phyloP scores from a whole-genome alignment of 2,329 filamentous ascomycete genomes.

The Colletotrichum camelliae region DNA sequence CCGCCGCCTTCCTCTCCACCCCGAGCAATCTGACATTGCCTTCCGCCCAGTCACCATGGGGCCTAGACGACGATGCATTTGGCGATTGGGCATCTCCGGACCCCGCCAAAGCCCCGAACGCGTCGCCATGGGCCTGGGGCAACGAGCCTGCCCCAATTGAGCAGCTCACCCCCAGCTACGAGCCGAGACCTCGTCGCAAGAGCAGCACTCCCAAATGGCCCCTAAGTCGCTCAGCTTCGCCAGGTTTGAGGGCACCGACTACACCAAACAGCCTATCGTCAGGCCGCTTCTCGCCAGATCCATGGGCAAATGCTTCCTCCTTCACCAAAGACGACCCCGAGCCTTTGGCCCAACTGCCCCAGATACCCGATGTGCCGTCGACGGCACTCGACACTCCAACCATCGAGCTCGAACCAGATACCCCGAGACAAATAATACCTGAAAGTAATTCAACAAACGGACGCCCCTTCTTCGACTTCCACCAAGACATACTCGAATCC shows the following conservation, averaged over 20 bases:
- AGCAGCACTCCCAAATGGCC: slow-evolving; percentile 47
- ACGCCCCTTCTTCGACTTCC: neutral
- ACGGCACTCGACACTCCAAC: slow-evolving; percentile 3
- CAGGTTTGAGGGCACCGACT: slow-evolving; percentile 32
- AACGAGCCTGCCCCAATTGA: slow-evolving; percentile 9
- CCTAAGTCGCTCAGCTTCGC: slow-evolving; percentile 39
- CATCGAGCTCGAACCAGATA: neutral
- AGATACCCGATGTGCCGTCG: slow-evolving; percentile 23
- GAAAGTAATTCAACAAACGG: neutral
- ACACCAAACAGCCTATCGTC: slow-evolving; percentile 36
- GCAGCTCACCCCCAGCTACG: slow-evolving; percentile 34
- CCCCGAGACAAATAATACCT: neutral
- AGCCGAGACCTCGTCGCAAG: slow-evolving; percentile 34
- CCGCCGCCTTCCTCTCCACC: slow-evolving; percentile 45
- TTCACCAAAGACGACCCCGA: slow-evolving; percentile 24
- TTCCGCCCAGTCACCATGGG: slow-evolving; percentile 46
- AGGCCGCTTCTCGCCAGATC: slow-evolving; percentile 45
- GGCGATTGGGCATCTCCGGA: slow-evolving; percentile 43
- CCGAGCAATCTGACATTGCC: slow-evolving; percentile 27
- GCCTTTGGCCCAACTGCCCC: slow-evolving; percentile 21
- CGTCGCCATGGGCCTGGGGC: slow-evolving; percentile 15
- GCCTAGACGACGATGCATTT: slow-evolving; percentile 38
- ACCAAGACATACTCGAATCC: neutral
- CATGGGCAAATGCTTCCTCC: slow-evolving; percentile 39
- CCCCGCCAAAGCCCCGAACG: slow-evolving; percentile 24